phyloP scores from a whole-genome alignment of 148 eudicot genomes.

The Rhododendron kiyosumense region DNA sequence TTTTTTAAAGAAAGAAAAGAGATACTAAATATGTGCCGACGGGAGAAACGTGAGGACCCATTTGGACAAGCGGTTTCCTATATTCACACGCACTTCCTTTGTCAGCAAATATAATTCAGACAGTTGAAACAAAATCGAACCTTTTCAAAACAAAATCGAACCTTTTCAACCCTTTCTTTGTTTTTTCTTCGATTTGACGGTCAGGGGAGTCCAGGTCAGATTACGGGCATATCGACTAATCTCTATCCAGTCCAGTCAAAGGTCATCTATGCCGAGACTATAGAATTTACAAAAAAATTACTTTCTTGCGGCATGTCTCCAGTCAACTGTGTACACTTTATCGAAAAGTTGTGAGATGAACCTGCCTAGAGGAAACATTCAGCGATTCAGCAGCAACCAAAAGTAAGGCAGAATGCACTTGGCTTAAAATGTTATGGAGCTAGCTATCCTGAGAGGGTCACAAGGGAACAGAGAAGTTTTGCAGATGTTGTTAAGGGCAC shows the following conservation, averaged over 20 bases:
- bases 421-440: slow-evolving; percentile 36
- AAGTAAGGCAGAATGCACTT: neutral
- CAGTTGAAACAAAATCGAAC: neutral
- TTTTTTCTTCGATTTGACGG: too few relatives aligned
- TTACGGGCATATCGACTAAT: too few relatives aligned
- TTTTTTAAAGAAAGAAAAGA: neutral
- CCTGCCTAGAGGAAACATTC: neutral
- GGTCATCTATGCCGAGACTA: too few relatives aligned
- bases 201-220: too few relatives aligned
- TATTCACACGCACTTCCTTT: neutral
- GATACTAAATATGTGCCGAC: neutral
- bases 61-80: neutral
- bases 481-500: slow-evolving; percentile 77
- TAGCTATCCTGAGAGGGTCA: slow-evolving; percentile 70
- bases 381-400: neutral
- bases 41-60: neutral
- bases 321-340: neutral
- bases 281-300: too few relatives aligned
- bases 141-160: too few relatives aligned
- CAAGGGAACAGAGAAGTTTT: slow-evolving; percentile 77
- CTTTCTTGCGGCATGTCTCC: too few relatives aligned
- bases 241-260: too few relatives aligned
- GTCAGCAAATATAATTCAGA: neutral
- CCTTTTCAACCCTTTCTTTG: neutral
- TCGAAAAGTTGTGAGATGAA: neutral